phyloP scores from a whole-genome alignment of 345 rosid species.

The Rhizophora apiculata region DNA sequence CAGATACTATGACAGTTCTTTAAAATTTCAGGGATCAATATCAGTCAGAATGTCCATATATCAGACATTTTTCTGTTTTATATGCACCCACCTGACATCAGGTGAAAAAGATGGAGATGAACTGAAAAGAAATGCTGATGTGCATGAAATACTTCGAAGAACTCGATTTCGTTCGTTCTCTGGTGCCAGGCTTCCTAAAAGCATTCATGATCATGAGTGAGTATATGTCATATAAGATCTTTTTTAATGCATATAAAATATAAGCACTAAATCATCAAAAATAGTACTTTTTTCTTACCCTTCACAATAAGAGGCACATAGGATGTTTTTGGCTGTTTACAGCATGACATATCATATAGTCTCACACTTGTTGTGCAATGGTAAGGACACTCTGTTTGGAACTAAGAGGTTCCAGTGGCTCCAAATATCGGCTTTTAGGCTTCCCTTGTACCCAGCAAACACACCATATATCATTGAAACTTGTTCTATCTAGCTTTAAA shows the following conservation, averaged over 20 bases:
- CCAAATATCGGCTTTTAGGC: too few species aligned
- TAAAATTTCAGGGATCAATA: conserved; percentile 71
- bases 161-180: conserved; percentile 62
- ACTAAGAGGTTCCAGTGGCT: too few species aligned
- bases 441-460: too few species aligned
- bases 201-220: conserved; percentile 77
- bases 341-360: background rate
- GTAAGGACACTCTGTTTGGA: too few species aligned
- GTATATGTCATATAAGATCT: conserved; percentile 26
- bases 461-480: too few species aligned
- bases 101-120: conserved; percentile 95
- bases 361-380: too few species aligned
- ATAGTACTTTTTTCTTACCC: too few species aligned
- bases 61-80: conserved; percentile 82
- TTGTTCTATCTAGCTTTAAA: too few species aligned
- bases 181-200: conserved; percentile 63
- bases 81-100: conserved; percentile 77
- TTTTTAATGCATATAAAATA: too few species aligned
- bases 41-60: conserved; percentile 93
- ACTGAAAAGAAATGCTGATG: conserved; percentile 81
- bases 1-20: conserved; percentile 19
- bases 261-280: too few species aligned
- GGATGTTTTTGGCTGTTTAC: background rate
- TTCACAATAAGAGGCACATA: background rate
- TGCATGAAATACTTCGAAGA: conserved; percentile 76